phyloP scores from a whole-genome alignment of 73 alveolate genomes.

The Breviolum minutum region DNA sequence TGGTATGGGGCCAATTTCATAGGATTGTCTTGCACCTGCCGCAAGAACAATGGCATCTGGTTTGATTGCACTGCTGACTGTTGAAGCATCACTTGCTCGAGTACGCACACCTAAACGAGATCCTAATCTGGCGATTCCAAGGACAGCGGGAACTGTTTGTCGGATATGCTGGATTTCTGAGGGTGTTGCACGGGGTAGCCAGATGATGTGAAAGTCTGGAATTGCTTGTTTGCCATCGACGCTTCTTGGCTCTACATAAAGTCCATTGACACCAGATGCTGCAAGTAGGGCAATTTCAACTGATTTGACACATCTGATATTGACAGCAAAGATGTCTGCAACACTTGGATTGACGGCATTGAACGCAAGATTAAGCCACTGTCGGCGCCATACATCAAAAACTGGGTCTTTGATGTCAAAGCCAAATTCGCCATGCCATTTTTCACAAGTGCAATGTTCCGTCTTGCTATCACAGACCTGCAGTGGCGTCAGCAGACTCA shows the following conservation, averaged over 20 bases:
- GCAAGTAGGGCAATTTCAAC: not conserved
- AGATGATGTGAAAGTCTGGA: too few species aligned
- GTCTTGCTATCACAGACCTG: not conserved
- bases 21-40: not conserved
- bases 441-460: not conserved
- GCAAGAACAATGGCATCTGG: not conserved
- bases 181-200: not conserved
- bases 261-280: not conserved
- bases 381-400: not conserved
- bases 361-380: not conserved
- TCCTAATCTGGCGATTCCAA: not conserved
- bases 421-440: not conserved
- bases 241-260: not conserved
- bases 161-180: not conserved
- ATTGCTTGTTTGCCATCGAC: not conserved
- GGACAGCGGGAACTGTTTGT: not conserved
- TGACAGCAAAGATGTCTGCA: not conserved
- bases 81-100: not conserved
- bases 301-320: not conserved
- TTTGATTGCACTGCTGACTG: not conserved
- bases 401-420: not conserved
- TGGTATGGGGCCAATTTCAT: not conserved
- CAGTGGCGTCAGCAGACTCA: too few species aligned
- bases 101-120: not conserved
- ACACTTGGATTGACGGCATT: too few species aligned